These are phyloP conservation scores for Penicillium daleae DNA, from an alignment of 495 filamentous ascomycete genomes.

Conservation along the genomic window DNA sequence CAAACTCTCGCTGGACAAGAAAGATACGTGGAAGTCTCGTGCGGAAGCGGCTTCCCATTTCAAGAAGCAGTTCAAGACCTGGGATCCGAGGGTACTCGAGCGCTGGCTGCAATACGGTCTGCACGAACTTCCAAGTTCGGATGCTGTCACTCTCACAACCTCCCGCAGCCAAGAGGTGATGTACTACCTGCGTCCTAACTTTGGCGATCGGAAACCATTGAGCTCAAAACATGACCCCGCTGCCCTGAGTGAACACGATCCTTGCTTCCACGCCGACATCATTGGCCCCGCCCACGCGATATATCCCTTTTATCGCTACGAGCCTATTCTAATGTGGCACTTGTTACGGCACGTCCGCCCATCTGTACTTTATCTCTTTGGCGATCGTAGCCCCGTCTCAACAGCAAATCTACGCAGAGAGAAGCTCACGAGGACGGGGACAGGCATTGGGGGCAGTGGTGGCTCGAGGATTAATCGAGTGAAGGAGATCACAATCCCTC, in stretches of 20 bases:
- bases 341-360: conserved; percentile 45
- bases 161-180: conserved; percentile 55
- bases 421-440: conserved; percentile 27
- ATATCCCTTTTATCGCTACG: conserved; percentile 45
- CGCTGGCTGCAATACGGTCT: conserved; percentile 7
- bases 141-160: conserved; percentile 36
- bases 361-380: conserved; percentile 69
- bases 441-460: conserved; percentile 39
- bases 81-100: conserved; percentile 9
- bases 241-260: conserved; percentile 3
- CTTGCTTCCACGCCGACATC: conserved; percentile 18
- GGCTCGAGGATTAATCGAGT: conserved; percentile 55
- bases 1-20: not conserved
- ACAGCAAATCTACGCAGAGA: conserved; percentile 26
- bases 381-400: conserved; percentile 51
- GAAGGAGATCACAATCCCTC: conserved; percentile 53
- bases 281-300: conserved; percentile 52
- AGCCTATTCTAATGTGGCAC: conserved; percentile 23
- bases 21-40: not conserved
- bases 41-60: not conserved
- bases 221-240: conserved; percentile 1
- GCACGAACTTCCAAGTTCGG: conserved; percentile 24
- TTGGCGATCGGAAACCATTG: not conserved
- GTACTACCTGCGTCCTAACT: conserved; percentile 48
- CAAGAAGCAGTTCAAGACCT: conserved; percentile 1